Conservation (phyloP, 768 basidiomycete species). For the Gautieria morchelliformis region DNA sequence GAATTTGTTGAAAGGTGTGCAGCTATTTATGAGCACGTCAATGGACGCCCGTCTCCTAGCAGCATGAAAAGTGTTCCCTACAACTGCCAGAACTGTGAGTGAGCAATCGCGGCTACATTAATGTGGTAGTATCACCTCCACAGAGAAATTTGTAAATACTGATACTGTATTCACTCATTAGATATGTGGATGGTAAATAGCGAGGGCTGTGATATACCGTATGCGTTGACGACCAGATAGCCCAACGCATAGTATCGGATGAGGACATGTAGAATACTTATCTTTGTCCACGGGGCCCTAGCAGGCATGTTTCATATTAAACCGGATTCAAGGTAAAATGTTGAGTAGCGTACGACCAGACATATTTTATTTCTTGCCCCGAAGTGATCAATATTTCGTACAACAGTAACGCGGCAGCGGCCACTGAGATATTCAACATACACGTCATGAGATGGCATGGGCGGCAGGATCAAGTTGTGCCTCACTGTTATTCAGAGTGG, state of each 20-base stretch:
- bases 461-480: too few species aligned
- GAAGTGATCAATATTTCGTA: not conserved
- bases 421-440: not conserved
- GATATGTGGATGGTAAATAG: not conserved
- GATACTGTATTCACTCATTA: not conserved
- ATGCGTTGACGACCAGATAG: not conserved
- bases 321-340: not conserved
- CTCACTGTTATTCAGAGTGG: too few species aligned
- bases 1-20: not conserved
- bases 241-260: conserved; percentile 1
- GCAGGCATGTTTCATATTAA: not conserved
- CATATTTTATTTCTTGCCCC: not conserved
- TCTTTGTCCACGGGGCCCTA: not conserved
- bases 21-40: not conserved
- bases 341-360: not conserved
- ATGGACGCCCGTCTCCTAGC: not conserved
- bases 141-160: not conserved
- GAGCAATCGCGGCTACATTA: not conserved
- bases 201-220: not conserved
- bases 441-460: not conserved
- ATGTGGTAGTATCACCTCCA: not conserved
- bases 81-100: not conserved
- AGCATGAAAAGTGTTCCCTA: not conserved
- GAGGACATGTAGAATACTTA: not conserved
- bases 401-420: not conserved